Conservation (phyloP, 495 filamentous ascomycete species). For the Letharia columbiana region DNA sequence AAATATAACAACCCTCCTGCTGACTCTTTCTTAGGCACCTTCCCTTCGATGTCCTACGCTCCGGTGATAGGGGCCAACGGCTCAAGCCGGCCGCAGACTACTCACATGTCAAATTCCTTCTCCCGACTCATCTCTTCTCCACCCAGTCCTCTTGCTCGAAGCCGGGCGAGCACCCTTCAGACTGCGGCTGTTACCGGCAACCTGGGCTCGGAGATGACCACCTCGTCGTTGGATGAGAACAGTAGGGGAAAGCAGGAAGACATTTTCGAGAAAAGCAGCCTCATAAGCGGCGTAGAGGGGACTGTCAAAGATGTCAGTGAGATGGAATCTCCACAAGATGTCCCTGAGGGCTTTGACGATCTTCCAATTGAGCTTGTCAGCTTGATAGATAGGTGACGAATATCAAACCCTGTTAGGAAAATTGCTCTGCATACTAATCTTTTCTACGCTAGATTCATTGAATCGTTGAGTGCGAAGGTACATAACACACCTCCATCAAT, state of each 20-base stretch:
- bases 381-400: slow-evolving; percentile 69
- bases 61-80: neutral
- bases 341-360: slow-evolving; percentile 52
- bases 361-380: slow-evolving; percentile 88
- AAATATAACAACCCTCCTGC: neutral
- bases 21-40: neutral
- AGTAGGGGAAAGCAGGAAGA: slow-evolving; percentile 25
- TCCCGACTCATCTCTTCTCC: slow-evolving; percentile 35
- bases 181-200: slow-evolving; percentile 41
- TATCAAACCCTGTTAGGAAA: neutral
- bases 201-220: slow-evolving; percentile 28
- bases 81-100: slow-evolving; percentile 4
- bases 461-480: slow-evolving; percentile 79
- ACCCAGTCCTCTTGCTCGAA: slow-evolving; percentile 41
- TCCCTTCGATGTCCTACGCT: slow-evolving; percentile 1
- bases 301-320: slow-evolving; percentile 14
- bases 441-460: slow-evolving; percentile 62
- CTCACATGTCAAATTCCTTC: slow-evolving; percentile 29
- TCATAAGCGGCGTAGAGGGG: slow-evolving; percentile 18
- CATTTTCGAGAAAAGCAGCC: slow-evolving; percentile 31
- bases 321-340: slow-evolving; percentile 31
- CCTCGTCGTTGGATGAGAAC: slow-evolving; percentile 15
- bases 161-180: slow-evolving; percentile 56
- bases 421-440: slow-evolving; percentile 18
- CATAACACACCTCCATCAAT: slow-evolving; percentile 76